phyloP scores from a whole-genome alignment of 148 eudicot genomes.

The Vaccinium myrtillus region DNA sequence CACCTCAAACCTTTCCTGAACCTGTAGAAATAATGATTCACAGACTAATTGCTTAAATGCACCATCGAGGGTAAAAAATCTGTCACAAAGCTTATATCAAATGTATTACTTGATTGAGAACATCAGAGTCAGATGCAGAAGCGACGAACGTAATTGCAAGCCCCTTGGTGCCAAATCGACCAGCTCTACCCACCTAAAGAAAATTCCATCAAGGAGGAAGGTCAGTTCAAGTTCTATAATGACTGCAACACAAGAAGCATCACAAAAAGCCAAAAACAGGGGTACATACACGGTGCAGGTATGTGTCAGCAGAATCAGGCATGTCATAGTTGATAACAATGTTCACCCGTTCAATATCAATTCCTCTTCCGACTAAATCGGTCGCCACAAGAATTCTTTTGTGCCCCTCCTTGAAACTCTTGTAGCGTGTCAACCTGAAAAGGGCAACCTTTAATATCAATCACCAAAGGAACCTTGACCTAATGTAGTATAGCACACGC shows the following conservation, averaged over 20 bases:
- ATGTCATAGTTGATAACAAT: slow-evolving; percentile 95
- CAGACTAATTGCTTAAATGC: background rate
- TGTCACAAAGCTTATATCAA: background rate
- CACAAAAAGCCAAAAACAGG: background rate
- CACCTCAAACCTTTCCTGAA: slow-evolving; percentile 85
- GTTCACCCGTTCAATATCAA: slow-evolving; percentile 91
- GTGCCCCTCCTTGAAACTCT: slow-evolving; percentile 88
- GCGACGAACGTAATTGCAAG: slow-evolving; percentile 92
- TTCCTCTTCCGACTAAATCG: slow-evolving; percentile 97
- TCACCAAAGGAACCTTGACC: background rate
- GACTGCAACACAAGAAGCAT: background rate
- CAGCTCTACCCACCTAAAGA: slow-evolving; percentile 87
- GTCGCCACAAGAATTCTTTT: slow-evolving; percentile 95
- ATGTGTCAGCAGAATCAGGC: slow-evolving; percentile 97
- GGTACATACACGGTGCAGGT: slow-evolving; percentile 67
- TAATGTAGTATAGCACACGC: background rate
- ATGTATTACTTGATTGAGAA: slow-evolving; percentile 68
- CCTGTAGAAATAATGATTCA: slow-evolving; percentile 25
- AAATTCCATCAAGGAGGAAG: background rate
- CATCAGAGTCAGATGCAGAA: slow-evolving; percentile 80
- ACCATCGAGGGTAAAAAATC: background rate
- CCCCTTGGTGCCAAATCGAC: slow-evolving; percentile 92
- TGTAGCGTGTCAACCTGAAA: slow-evolving; percentile 76
- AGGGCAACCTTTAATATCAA: background rate
- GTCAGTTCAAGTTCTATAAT: background rate